Base-by-base conservation (phyloP, 768 basidiomycete genomes). In the Pisolithus orientalis region DNA sequence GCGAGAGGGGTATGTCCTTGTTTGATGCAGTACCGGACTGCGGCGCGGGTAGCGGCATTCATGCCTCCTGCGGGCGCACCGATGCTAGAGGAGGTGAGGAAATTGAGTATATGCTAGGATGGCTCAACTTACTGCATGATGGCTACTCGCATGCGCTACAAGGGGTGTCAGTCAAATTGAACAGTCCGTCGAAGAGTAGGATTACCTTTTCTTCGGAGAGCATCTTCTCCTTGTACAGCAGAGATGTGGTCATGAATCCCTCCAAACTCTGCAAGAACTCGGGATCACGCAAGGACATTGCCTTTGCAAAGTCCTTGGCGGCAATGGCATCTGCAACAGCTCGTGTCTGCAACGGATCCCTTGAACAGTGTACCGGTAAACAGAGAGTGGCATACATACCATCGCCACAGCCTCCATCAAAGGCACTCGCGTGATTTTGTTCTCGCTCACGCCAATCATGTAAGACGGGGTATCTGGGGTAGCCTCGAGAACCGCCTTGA, bases 41-140 rank as follows among this genome's bases (percentile, higher is more conserved):
- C 93, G 27, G 94, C 87, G 39, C 95, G 88, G 1, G 93, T 96
- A 0, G 95, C 96, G 2, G 96, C 94, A 65, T 98, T 98, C 92
- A 98, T 97, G 8, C 96, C 96, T 44, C 95, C 95, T 2, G 96
- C 96, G 5, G 96, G 95, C 1, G 96, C 96, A 47, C 96, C 95
- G 63, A 94, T 85, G 63, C 94, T 95, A 42, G 31, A 32, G 16
- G 31, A 34, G n/a, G 21, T 28, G 49, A 51, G 52, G 34, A 3
- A 40, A 40, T n/a, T 16, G 29, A 31, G 53, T 14, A 56, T 39
- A 51, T 25, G 44, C 5, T 44, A n/a, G 21, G 21, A n/a, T 6
- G 14, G 21, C n/a, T 16, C 6, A 1, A 67, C 86, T 73, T 71
- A 90, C 90, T 92, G 90, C 73, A 92, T 84, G 54, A 93, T 85